Evolutionary conservation across 2,329 filamentous ascomycete species (phyloP), one percentile per base, ranked within the genome.

Genomic region (Leptographium procerum): DNA sequence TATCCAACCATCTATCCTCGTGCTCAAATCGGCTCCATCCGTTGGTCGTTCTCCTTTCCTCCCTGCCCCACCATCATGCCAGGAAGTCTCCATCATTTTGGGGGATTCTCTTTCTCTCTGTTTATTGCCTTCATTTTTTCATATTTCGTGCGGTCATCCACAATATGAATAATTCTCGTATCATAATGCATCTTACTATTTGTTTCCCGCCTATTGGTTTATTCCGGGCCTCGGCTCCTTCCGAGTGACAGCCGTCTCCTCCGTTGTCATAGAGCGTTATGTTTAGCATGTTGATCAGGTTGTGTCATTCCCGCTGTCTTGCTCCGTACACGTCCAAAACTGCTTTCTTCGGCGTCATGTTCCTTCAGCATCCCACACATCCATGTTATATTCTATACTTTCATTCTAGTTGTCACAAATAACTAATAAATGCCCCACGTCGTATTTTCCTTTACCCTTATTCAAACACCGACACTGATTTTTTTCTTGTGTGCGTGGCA

Each of bases 1-100:
- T 57, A 54, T 45, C 62, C 62, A 64, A 64, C 59, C 62, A 61
- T 60, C 59, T 33, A 4, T 48, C 66, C 61, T 65, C 65, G 77
- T 78, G 73, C 72, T 66, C 59, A 67, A 65, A 71, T 68, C 65
- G 64, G 65, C 65, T 63, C 56, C 66, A 71, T 63, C 68, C 68
- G 76, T 79, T 79, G 62, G 61, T 50, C 45, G 31, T 55, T 57
- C 40, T 40, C 22, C 31, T 34, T 52, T 19, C 22, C 16, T 19
- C n/a, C 31, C n/a, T n/a, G n/a, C 31, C 16, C 50, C 29, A 13
- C 31, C 29, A 43, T n/a, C 40, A 22, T 43, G 36, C 19, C 36
- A 13, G 36, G 14, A 40, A n/a, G 16, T n/a, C 16, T 6, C 16
- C 40, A 22, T 43, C 40, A n/a, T 19, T 43, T 43, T 19, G n/a